Base-by-base conservation (phyloP, 345 rosid genomes). In the Pugionium cornutum region DNA sequence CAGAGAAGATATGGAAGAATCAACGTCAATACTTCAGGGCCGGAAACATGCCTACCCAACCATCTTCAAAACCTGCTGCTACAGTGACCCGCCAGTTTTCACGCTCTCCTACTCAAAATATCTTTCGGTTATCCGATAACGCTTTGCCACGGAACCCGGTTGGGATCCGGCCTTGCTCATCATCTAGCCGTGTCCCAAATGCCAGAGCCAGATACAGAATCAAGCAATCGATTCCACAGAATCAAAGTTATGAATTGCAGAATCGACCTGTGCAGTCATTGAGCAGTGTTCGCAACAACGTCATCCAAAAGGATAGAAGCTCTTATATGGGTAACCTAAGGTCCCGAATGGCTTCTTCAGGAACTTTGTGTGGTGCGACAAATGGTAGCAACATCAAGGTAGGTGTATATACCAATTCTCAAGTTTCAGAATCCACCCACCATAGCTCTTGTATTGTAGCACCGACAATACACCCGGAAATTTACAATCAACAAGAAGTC, bases 1-100 rank as follows among this genome's bases (percentile, higher is more conserved):
- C 83, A 74, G 82, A 70, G 27, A 82, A 77, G 56, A 61, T 27
- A 29, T 92, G 97, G 98, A 83, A 74, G 77, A 69, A 54, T 68
- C 68, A 68, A 62, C 83, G 96, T 10, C 81, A 85, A 73, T 69
- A 33, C 60, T 74, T 58, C 57, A 81, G 79, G 81, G 74, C 54
- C 2, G 69, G 61, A 44, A 71, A 64, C 9, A 55, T 65, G 64
- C 54, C 59, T 49, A 45, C 79, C 18, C 9, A 64, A 48, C 63
- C 70, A n/a, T 70, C 75, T 68, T 7, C 71, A 1, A 62, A 75
- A 49, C 63, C 66, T 45, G 7, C 51, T 40, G 9, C 73, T 43
- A 75, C 53, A 32, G 39, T 30, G 34, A 64, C 73, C 62, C 80
- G 69, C 61, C 34, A 43, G 4, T 9, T 43, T 45, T 37, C 72